Evolutionary conservation across 768 basidiomycete genomes (phyloP), one percentile per base, ranked within the genome.

Genomic region (Amanita exitialis): DNA sequence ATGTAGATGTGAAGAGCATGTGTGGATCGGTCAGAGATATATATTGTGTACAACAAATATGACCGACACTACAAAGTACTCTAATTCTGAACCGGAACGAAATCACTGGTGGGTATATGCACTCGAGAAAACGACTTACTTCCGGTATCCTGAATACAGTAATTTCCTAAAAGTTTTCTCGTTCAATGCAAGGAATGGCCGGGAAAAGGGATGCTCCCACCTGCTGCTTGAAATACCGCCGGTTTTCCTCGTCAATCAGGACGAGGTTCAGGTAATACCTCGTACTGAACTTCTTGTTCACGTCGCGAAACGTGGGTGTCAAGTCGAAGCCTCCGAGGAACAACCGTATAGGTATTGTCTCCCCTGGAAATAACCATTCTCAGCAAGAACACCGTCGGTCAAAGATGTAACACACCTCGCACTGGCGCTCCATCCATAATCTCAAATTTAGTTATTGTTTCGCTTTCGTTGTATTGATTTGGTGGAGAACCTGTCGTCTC

Each of bases 361-460:
- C 96, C 47, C 95, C 94, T 93, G 44, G 34, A 30, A 39, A 41
- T 1, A 55, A 18, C n/a, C 23, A n/a, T 30, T 18, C 20, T 44
- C 42, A 47, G 36, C 3, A 34, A 13, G 7, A 9, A 27, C 15
- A 16, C 7, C 21, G 42, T 23, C 36, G 3, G 2, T 42, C 5
- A 8, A 15, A 6, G 25, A 21, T 27, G 7, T 35, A 3, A 63
- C 74, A 43, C 55, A 87, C 90, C 91, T 72, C 92, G 77, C n/a
- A 97, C 92, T 1, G 95, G 95, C 6, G 94, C 91, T 2, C 94
- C 93, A 64, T 98, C 94, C 94, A 96, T 96, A 58, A 97, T 96
- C 69, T 98, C 96, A 62, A 97, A 98, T 68, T 98, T 98, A 7
- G 96, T 98, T 60, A 99, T 97, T 6, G 94, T 98, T 64, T 98